Evolutionary conservation across 768 basidiomycete species (phyloP).

Genomic region (Xerocomellus amylosporus): DNA sequence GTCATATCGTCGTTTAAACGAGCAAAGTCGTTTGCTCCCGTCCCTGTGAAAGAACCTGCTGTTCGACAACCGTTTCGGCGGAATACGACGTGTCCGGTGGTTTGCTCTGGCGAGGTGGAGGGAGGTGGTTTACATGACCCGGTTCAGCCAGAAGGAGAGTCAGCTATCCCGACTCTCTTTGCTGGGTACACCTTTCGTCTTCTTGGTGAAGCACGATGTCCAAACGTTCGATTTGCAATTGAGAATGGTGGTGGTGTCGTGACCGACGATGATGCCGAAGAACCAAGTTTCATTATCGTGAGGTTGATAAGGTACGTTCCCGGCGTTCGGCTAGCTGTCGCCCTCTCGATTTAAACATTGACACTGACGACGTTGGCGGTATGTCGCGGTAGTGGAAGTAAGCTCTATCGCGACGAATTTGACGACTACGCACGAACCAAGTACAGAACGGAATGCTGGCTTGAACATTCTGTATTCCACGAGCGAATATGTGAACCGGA

Average conservation of each 20-base stretch:
- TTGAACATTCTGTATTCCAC: conserved; percentile 80
- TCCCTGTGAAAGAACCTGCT: conserved; percentile 21
- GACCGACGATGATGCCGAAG: conserved; percentile 41
- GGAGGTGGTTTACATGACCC: conserved; percentile 10
- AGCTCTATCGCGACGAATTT: conserved; percentile 56
- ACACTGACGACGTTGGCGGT: neutral
- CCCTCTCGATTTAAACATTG: neutral
- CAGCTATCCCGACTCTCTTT: conserved; percentile 41
- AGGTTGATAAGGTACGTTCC: conserved; percentile 63
- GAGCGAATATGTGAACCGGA: conserved; percentile 66
- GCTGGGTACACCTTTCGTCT: conserved; percentile 53
- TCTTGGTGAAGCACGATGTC: conserved; percentile 63
- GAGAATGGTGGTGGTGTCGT: conserved; percentile 57
- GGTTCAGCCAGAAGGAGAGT: neutral
- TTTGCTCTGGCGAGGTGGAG: conserved; percentile 18
- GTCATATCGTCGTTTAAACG: conserved; percentile 62
- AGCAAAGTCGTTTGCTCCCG: conserved; percentile 60
- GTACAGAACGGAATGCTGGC: conserved; percentile 91
- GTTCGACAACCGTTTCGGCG: conserved; percentile 48
- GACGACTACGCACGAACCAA: conserved; percentile 46
- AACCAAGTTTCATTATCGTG: conserved; percentile 66
- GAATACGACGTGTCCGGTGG: conserved; percentile 27
- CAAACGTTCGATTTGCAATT: conserved; percentile 57
- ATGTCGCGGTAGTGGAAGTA: conserved; percentile 59
- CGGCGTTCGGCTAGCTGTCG: neutral